Conservation (phyloP, 2,329 filamentous ascomycete genomes). For the Pyricularia pennisetigena region DNA sequence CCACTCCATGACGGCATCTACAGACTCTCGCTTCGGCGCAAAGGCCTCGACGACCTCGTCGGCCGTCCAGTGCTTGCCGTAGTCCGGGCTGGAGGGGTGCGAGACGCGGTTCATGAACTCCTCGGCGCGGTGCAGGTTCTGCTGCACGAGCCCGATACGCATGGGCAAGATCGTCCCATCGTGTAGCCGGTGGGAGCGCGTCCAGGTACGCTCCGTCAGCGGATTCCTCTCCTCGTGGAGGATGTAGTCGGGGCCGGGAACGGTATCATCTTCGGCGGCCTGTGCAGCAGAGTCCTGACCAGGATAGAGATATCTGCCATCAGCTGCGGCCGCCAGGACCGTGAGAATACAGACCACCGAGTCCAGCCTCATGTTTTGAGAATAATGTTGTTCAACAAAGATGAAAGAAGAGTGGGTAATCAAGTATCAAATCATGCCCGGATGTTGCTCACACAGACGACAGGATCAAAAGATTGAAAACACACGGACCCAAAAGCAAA, state of each 20-base stretch:
- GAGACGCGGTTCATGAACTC: conserved; percentile 31
- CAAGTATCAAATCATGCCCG: neutral
- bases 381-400: neutral
- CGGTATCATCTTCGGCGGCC: too few species aligned
- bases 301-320: neutral
- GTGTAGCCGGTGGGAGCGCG: conserved; percentile 13
- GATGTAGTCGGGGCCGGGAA: conserved; percentile 13
- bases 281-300: neutral
- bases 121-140: conserved; percentile 34
- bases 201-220: conserved; percentile 14
- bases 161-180: conserved; percentile 20
- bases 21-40: conserved; percentile 29
- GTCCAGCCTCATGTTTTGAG: neutral
- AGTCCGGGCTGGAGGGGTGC: conserved; percentile 31
- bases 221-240: conserved; percentile 21
- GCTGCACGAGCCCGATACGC: conserved; percentile 33
- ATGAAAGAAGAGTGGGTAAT: neutral
- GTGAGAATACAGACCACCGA: neutral
- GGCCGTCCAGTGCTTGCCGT: conserved; percentile 36
- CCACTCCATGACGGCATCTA: conserved; percentile 42
- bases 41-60: conserved; percentile 32
- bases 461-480: neutral
- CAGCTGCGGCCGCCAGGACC: neutral
- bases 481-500: neutral
- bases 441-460: neutral